Conservation (phyloP, 306 rosid genomes). For the Adenanthera pavonina region DNA sequence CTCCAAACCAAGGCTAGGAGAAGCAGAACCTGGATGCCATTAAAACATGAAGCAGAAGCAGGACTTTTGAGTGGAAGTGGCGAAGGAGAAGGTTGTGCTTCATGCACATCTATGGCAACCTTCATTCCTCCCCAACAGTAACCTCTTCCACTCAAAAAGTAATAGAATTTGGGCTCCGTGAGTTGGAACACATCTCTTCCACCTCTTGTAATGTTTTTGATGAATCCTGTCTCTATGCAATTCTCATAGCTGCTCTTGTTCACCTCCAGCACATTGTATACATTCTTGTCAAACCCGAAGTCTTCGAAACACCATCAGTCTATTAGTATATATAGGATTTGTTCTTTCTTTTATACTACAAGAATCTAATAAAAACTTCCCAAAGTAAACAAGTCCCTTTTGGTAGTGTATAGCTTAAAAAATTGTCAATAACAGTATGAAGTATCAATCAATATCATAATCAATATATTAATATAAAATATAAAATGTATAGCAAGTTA, state of each 20-base stretch:
- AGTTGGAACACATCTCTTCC: slow-evolving; percentile 66
- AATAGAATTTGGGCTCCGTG: slow-evolving; percentile 49
- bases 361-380: neutral
- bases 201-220: slow-evolving; percentile 59
- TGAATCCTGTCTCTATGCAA: slow-evolving; percentile 58
- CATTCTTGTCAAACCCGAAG: slow-evolving; percentile 59
- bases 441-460: too few species aligned
- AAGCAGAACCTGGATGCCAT: slow-evolving; percentile 14
- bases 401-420: too few species aligned
- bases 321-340: slow-evolving; percentile 6
- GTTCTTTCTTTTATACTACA: neutral
- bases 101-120: slow-evolving; percentile 49
- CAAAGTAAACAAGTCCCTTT: neutral
- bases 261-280: slow-evolving; percentile 69
- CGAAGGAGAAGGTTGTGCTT: slow-evolving; percentile 21
- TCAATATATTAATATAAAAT: too few species aligned
- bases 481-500: too few species aligned
- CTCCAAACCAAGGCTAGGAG: slow-evolving; percentile 16
- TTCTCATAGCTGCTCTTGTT: slow-evolving; percentile 58
- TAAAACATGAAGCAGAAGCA: slow-evolving; percentile 15
- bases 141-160: slow-evolving; percentile 64
- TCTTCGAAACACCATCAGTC: slow-evolving; percentile 37
- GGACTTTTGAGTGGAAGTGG: slow-evolving; percentile 16
- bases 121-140: slow-evolving; percentile 62
- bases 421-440: too few species aligned